A percentile compares a stretch with the other conserved stretches of the same genome.
Evolutionary conservation across 2,329 filamentous ascomycete genomes (phyloP).

Genomic region (Meredithiella fracta): DNA sequence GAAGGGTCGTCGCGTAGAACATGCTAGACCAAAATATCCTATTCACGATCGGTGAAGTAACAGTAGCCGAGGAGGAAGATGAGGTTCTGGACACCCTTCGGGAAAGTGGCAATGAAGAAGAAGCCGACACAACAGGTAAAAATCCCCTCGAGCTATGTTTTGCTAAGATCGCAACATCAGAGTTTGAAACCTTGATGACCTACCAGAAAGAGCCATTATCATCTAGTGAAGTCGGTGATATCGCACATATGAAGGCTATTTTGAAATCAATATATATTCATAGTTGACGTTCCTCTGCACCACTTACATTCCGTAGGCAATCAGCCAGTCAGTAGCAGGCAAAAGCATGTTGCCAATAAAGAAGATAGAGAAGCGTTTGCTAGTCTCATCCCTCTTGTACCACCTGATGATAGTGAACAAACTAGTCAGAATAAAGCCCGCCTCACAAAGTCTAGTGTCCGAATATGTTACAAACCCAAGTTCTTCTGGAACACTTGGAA

Average conservation of each 20-base stretch:
- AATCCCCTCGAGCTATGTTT: slow-evolving; percentile 22
- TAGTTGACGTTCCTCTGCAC: too few relatives aligned
- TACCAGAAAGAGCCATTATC: slow-evolving; percentile 23
- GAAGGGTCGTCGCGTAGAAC: slow-evolving; percentile 23
- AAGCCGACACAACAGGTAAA: slow-evolving; percentile 23
- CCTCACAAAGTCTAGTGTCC: slow-evolving; percentile 20
- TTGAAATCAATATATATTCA: neutral
- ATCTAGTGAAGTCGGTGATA: slow-evolving; percentile 19
- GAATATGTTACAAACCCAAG: too few relatives aligned
- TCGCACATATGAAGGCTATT: slow-evolving; percentile 22
- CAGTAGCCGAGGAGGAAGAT: slow-evolving; percentile 20
- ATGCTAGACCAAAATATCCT: slow-evolving; percentile 21
- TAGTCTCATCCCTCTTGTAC: slow-evolving; percentile 31
- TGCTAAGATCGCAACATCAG: neutral
- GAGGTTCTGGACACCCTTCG: slow-evolving; percentile 19
- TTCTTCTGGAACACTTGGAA: slow-evolving; percentile 24
- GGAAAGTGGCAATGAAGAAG: slow-evolving; percentile 21
- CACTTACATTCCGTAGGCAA: slow-evolving; percentile 24
- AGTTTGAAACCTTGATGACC: neutral
- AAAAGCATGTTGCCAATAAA: slow-evolving; percentile 30
- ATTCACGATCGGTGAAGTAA: slow-evolving; percentile 23
- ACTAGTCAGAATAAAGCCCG: slow-evolving; percentile 27
- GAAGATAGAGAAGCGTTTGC: slow-evolving; percentile 28
- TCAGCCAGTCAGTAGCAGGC: slow-evolving; percentile 24
- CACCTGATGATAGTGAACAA: slow-evolving; percentile 31